Percentiles rank a stretch among this genome's conserved stretches.
Conservation (phyloP, 2,329 filamentous ascomycete genomes). For the Stemphylium lycopersici region DNA sequence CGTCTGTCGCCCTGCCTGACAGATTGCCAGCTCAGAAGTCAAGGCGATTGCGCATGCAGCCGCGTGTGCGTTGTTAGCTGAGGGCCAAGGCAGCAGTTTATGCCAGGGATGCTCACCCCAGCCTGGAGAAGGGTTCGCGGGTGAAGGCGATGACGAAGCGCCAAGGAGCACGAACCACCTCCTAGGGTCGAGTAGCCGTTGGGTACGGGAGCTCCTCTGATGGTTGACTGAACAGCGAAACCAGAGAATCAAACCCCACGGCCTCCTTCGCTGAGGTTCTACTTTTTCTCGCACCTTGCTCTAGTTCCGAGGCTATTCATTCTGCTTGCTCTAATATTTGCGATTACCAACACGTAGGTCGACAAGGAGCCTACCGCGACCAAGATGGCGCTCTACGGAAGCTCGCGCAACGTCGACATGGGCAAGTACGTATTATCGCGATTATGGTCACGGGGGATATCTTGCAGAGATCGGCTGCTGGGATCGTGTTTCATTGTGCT, state of each 20-base stretch:
- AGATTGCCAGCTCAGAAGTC: constrained; percentile 32
- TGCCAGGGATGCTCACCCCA: constrained; percentile 4
- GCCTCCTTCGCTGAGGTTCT: constrained; percentile 4
- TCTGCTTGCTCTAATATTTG: constrained; percentile 6
- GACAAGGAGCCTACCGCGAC: constrained; percentile 26
- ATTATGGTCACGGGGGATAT: not conserved
- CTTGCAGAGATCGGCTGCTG: not conserved
- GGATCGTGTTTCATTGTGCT: not conserved
- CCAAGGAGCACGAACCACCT: constrained; percentile 27
- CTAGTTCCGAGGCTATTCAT: not conserved
- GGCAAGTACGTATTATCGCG: constrained; percentile 58
- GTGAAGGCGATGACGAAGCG: constrained; percentile 38
- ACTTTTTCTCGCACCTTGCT: constrained; percentile 19
- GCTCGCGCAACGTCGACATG: constrained; percentile 64
- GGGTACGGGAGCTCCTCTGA: constrained; percentile 20
- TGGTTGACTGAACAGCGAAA: constrained; percentile 14
- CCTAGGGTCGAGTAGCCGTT: constrained; percentile 20
- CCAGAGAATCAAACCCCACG: constrained; percentile 5
- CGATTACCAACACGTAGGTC: constrained; percentile 15
- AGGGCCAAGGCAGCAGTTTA: constrained; percentile 27
- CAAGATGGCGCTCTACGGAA: constrained; percentile 50
- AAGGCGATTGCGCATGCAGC: constrained; percentile 40
- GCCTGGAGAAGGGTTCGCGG: constrained; percentile 10
- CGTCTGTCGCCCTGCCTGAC: constrained; percentile 23
- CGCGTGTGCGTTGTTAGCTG: constrained; percentile 41